Conservation (phyloP, 306 rosid species). For the Trifolium pratense region DNA sequence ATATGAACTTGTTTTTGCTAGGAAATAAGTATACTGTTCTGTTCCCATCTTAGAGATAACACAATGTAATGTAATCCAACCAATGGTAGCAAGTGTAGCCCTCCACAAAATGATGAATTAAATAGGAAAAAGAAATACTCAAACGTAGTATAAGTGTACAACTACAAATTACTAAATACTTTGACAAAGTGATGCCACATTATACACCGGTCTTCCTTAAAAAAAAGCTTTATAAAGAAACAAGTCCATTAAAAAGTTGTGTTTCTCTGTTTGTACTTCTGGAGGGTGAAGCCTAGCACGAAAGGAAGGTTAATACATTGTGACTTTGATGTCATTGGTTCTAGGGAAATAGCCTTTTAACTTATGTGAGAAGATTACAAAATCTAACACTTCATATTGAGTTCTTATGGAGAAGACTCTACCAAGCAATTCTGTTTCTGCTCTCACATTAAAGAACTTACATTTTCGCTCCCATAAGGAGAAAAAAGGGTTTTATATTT, state of each 20-base stretch:
- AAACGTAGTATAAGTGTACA: slow-evolving; percentile 5
- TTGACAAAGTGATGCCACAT: not conserved
- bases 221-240: not conserved
- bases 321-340: slow-evolving; percentile 11
- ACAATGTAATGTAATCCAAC: slow-evolving; percentile 27
- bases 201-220: not conserved
- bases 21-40: slow-evolving; percentile 1
- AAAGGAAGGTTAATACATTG: slow-evolving; percentile 9
- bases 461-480: slow-evolving; percentile 1
- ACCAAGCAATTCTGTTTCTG: slow-evolving; percentile 9
- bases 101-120: slow-evolving; percentile 23
- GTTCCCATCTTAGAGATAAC: slow-evolving; percentile 8
- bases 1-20: slow-evolving; percentile 13
- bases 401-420: not conserved
- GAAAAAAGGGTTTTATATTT: not conserved
- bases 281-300: slow-evolving; percentile 6
- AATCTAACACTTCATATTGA: slow-evolving; percentile 4
- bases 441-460: not conserved
- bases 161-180: not conserved
- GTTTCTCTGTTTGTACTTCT: not conserved
- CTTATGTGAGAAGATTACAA: not conserved
- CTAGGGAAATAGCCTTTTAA: slow-evolving; percentile 2
- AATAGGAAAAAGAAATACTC: not conserved
- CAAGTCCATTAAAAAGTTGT: not conserved
- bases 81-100: slow-evolving; percentile 11